A percentile compares a stretch with the other conserved stretches of the same genome.
Conservation (phyloP, 345 rosid genomes). For the Rhodamnia rubescens region DNA sequence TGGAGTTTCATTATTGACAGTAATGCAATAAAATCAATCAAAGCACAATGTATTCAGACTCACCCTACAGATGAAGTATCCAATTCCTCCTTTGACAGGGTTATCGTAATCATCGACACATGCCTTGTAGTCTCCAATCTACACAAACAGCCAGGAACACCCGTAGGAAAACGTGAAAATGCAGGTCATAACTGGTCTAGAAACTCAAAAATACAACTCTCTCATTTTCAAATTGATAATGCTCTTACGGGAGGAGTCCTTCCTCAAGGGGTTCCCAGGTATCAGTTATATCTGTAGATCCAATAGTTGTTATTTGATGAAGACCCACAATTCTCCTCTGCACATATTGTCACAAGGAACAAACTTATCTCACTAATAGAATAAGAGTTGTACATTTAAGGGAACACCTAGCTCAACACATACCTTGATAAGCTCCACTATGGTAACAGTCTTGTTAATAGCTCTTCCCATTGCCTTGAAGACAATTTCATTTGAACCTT, state of each 20-base stretch:
- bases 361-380: background rate
- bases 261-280: constrained; percentile 61
- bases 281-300: constrained; percentile 38
- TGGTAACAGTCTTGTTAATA: constrained; percentile 41
- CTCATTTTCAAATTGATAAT: background rate
- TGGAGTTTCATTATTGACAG: background rate
- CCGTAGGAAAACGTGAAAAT: background rate
- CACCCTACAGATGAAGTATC: constrained; percentile 45
- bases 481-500: constrained; percentile 26
- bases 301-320: constrained; percentile 32
- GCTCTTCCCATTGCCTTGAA: constrained; percentile 49
- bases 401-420: background rate
- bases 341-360: background rate
- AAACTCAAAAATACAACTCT: background rate
- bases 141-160: background rate
- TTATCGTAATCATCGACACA: constrained; percentile 47
- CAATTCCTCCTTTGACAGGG: constrained; percentile 38
- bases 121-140: constrained; percentile 58
- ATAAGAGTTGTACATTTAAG: background rate
- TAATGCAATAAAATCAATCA: background rate
- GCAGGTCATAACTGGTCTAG: background rate
- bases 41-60: background rate
- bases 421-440: constrained; percentile 41
- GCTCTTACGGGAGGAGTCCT: constrained; percentile 51
- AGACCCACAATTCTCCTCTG: constrained; percentile 39